Evolutionary conservation across 2,329 filamentous ascomycete genomes (phyloP).

Genomic region (Sporothrix schenckii): DNA sequence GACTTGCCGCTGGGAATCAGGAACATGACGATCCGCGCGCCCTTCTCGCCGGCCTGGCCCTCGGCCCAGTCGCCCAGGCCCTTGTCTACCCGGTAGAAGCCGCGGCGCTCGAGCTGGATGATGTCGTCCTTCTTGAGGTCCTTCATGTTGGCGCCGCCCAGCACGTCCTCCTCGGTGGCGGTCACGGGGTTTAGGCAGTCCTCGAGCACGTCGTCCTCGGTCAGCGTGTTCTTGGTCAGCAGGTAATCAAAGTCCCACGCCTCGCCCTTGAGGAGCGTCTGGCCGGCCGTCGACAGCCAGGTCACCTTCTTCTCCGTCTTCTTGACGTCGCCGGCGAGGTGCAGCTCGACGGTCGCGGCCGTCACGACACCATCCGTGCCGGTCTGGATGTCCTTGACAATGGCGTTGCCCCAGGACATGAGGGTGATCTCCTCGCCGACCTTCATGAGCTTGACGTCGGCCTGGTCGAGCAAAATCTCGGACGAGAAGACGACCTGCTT

Average conservation of each 20-base stretch:
- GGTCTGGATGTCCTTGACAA: slow-evolving; percentile 68
- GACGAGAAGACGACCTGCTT: slow-evolving; percentile 83
- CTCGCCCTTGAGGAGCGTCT: slow-evolving; percentile 78
- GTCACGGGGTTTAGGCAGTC: slow-evolving; percentile 79
- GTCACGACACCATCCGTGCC: slow-evolving; percentile 60
- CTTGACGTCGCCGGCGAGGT: slow-evolving; percentile 91
- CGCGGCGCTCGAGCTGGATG: slow-evolving; percentile 92
- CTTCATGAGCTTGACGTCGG: slow-evolving; percentile 78
- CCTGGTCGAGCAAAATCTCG: slow-evolving; percentile 80
- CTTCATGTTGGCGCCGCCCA: slow-evolving; percentile 79
- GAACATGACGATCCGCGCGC: slow-evolving; percentile 58
- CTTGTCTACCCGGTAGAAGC: slow-evolving; percentile 86
- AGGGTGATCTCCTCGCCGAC: slow-evolving; percentile 89
- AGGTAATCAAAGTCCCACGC: slow-evolving; percentile 95
- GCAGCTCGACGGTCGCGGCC: slow-evolving; percentile 77
- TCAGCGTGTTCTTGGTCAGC: slow-evolving; percentile 91
- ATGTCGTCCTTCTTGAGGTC: slow-evolving; percentile 84
- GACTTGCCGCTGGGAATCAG: slow-evolving; percentile 61
- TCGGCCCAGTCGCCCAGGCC: slow-evolving; percentile 55
- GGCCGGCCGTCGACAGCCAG: slow-evolving; percentile 77
- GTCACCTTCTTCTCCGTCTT: slow-evolving; percentile 96
- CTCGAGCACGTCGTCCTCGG: slow-evolving; percentile 83
- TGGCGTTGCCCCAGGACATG: slow-evolving; percentile 94
- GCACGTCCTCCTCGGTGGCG: slow-evolving; percentile 70
- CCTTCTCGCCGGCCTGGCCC: slow-evolving; percentile 54